Evolutionary conservation across 345 rosid species (phyloP).

Genomic region (Xanthoceras sorbifolium): DNA sequence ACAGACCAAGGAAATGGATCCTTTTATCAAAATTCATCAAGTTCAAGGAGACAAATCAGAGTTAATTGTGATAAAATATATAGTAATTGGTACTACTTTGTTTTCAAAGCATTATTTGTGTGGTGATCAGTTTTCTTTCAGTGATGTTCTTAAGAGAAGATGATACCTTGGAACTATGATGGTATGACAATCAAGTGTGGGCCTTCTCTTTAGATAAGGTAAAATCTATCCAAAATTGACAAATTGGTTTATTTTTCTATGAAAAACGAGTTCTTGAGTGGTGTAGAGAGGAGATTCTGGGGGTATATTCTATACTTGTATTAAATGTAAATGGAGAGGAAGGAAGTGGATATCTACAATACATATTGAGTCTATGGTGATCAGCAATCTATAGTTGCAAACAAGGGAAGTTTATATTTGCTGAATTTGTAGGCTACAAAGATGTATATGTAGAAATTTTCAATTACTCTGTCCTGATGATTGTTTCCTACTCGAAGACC

Average conservation of each 20-base stretch:
- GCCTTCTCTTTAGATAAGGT: background rate
- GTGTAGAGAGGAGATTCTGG: background rate
- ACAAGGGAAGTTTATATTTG: too few species aligned
- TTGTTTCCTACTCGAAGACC: too few species aligned
- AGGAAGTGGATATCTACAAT: too few species aligned
- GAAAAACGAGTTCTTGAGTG: background rate
- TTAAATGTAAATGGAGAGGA: background rate
- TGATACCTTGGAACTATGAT: background rate
- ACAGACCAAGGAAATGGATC: background rate
- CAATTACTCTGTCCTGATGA: too few species aligned
- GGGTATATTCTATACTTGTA: background rate
- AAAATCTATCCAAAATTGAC: background rate
- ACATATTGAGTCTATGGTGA: background rate
- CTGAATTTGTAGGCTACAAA: too few species aligned
- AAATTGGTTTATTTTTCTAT: background rate
- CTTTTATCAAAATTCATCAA: background rate
- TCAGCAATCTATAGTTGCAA: background rate
- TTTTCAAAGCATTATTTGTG: conserved; percentile 17
- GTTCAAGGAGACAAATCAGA: background rate
- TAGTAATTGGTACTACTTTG: conserved; percentile 6
- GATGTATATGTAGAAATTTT: too few species aligned
- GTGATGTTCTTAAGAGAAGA: background rate
- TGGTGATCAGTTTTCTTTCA: conserved; percentile 3
- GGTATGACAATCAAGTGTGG: background rate
- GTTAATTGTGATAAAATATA: background rate